Evolutionary conservation across 2,329 filamentous ascomycete species (phyloP).

Genomic region (Aspergillus costaricaensis): DNA sequence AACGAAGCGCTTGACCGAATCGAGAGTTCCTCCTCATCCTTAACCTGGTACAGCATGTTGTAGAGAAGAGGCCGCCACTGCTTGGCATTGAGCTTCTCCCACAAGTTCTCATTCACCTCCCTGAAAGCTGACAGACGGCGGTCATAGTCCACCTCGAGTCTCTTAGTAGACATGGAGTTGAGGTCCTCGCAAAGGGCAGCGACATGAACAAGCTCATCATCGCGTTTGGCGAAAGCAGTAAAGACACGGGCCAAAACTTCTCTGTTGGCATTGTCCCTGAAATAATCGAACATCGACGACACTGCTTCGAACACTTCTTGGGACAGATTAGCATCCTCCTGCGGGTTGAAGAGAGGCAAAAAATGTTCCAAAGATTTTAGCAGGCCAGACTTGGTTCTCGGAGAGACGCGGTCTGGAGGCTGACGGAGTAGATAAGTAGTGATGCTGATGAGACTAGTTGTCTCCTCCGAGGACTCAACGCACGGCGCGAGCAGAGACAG

Average conservation of each 20-base stretch:
- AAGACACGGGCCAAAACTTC: constrained; percentile 73
- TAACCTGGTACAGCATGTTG: constrained; percentile 86
- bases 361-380: constrained; percentile 80
- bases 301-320: constrained; percentile 71
- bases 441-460: constrained; percentile 76
- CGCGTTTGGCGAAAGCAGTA: constrained; percentile 66
- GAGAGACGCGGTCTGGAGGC: constrained; percentile 78
- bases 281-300: constrained; percentile 83
- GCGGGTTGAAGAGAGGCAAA: constrained; percentile 64
- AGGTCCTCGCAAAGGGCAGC: constrained; percentile 73
- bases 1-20: constrained; percentile 83
- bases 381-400: constrained; percentile 78
- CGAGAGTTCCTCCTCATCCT: constrained; percentile 82
- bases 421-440: constrained; percentile 80
- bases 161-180: constrained; percentile 73
- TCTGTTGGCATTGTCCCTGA: constrained; percentile 78
- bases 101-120: constrained; percentile 65
- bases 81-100: constrained; percentile 60
- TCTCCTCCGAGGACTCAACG: constrained; percentile 63
- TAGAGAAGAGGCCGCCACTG: constrained; percentile 88
- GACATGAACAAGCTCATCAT: constrained; percentile 62
- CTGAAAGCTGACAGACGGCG: constrained; percentile 76
- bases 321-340: constrained; percentile 60
- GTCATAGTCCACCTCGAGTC: constrained; percentile 85
- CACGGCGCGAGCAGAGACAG: constrained; percentile 75